These are phyloP conservation scores for Penicillium taxi DNA, from an alignment of 495 filamentous ascomycete species.

Conservation along the genomic window DNA sequence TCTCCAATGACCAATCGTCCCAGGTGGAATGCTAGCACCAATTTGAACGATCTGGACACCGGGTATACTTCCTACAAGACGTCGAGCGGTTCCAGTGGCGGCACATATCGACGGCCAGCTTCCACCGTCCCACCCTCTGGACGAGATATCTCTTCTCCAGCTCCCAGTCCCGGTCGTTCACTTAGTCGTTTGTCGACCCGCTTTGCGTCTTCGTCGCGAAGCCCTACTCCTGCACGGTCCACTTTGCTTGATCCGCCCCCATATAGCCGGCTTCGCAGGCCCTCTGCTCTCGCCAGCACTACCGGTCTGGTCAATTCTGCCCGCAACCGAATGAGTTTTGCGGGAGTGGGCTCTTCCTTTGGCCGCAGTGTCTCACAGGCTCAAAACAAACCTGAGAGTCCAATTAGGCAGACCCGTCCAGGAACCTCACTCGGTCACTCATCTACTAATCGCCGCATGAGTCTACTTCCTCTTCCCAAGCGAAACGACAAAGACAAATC, in stretches of 20 bases:
- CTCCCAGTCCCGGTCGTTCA: slow-evolving; percentile 19
- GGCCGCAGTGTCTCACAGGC: slow-evolving; percentile 32
- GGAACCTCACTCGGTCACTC: slow-evolving; percentile 41
- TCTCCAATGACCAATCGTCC: slow-evolving; percentile 54
- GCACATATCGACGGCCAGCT: slow-evolving; percentile 46
- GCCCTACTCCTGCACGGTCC: slow-evolving; percentile 23
- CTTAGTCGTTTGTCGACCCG: slow-evolving; percentile 35
- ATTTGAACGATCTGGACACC: slow-evolving; percentile 57
- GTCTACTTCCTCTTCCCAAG: slow-evolving; percentile 41
- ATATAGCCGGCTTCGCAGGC: slow-evolving; percentile 35
- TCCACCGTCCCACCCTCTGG: slow-evolving; percentile 35
- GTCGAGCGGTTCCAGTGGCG: slow-evolving; percentile 52
- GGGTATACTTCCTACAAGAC: slow-evolving; percentile 68
- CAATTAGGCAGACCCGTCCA: slow-evolving; percentile 32
- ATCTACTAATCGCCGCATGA: slow-evolving; percentile 39
- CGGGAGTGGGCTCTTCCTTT: slow-evolving; percentile 22
- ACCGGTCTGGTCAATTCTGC: slow-evolving; percentile 23
- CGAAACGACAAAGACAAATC: slow-evolving; percentile 23
- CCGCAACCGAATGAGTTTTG: slow-evolving; percentile 39
- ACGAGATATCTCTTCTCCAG: slow-evolving; percentile 39
- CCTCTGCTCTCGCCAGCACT: slow-evolving; percentile 11
- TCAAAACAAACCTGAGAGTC: slow-evolving; percentile 19
- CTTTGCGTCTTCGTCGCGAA: slow-evolving; percentile 33
- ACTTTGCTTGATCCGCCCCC: slow-evolving; percentile 32
- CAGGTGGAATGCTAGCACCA: slow-evolving; percentile 71